A percentile compares a stretch with the other conserved stretches of the same genome.
phyloP scores from a whole-genome alignment of 2,329 filamentous ascomycete species.

The Penicillium sp. region DNA sequence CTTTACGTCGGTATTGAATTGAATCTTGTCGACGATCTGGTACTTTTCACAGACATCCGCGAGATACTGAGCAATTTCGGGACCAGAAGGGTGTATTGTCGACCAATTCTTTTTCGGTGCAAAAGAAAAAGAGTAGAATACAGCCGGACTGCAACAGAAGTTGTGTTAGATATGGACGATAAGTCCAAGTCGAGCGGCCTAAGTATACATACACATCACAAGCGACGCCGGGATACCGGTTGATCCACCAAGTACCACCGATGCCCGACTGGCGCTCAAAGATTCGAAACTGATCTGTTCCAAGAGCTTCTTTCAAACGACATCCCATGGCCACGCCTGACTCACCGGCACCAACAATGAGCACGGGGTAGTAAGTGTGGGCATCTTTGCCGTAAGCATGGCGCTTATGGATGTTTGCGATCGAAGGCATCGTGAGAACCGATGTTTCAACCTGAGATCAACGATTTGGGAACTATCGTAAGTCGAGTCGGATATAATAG shows the following conservation, averaged over 20 bases:
- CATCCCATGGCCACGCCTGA: constrained; percentile 60
- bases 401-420: constrained; percentile 38
- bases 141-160: constrained; percentile 43
- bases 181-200: neutral
- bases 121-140: constrained; percentile 56
- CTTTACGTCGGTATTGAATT: constrained; percentile 55
- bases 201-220: constrained; percentile 52
- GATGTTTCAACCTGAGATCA: neutral
- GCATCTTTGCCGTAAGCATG: constrained; percentile 37
- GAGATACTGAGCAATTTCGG: constrained; percentile 51
- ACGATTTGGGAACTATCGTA: neutral
- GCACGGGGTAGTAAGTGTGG: constrained; percentile 48
- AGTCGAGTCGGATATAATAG: neutral
- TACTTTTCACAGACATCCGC: constrained; percentile 52
- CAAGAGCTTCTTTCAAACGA: constrained; percentile 54
- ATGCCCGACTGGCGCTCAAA: constrained; percentile 57
- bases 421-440: constrained; percentile 22
- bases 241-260: constrained; percentile 62
- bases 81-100: constrained; percentile 46
- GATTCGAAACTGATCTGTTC: constrained; percentile 56
- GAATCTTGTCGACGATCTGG: constrained; percentile 54
- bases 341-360: constrained; percentile 59
- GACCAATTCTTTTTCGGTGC: constrained; percentile 52
- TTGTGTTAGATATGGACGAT: neutral
- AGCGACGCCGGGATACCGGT: constrained; percentile 57